Conservation (phyloP, 208 protist species). For the Acanthamoeba healyi region DNA sequence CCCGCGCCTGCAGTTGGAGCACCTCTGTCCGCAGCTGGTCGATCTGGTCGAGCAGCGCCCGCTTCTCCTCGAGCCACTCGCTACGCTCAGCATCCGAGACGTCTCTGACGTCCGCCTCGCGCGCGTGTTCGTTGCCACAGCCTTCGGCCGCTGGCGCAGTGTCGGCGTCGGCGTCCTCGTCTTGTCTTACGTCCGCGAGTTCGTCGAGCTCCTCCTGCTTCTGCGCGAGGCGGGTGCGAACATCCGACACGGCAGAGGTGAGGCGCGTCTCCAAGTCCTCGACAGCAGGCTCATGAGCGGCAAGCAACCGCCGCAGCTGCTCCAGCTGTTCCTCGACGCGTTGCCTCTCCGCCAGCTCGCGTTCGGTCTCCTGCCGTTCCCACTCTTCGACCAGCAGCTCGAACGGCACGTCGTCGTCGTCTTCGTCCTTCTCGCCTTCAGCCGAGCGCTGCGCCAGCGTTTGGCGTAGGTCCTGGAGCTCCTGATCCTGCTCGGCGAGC, state of each 20-base stretch:
- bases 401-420: neutral
- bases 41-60: neutral
- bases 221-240: neutral
- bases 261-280: neutral
- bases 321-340: neutral
- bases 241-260: neutral
- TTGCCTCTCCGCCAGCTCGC: neutral
- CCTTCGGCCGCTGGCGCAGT: neutral
- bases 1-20: neutral
- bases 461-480: too few species aligned
- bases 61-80: neutral
- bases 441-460: neutral
- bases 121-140: too few species aligned
- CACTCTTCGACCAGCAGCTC: constrained; percentile 8
- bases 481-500: too few species aligned
- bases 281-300: neutral
- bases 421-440: too few species aligned
- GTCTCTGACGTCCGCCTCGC: neutral
- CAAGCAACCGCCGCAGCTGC: neutral
- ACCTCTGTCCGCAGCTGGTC: neutral
- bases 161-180: neutral
- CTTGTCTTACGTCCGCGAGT: neutral
- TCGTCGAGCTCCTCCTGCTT: neutral
- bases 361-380: neutral
- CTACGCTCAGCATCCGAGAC: too few species aligned